A percentile compares a stretch with the other conserved stretches of the same genome.
phyloP scores from a whole-genome alignment of 148 eudicot genomes.

The Amaranthus hypochondriacus region DNA sequence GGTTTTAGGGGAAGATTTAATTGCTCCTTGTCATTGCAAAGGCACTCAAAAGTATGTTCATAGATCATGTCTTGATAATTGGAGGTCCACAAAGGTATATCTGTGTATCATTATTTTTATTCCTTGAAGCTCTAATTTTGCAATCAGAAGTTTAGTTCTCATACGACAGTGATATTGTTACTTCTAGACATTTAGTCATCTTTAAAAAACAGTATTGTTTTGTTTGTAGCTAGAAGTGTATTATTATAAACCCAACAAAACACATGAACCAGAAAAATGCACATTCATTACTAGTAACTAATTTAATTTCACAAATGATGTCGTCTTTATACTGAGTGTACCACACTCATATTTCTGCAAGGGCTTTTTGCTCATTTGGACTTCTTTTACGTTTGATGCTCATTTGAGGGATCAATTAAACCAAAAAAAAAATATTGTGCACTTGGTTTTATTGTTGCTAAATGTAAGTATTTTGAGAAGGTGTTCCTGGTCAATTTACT shows the following conservation, averaged over 20 bases:
- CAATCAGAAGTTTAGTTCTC: neutral
- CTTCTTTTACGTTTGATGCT: too few species aligned
- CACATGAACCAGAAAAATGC: neutral
- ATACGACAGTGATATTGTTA: neutral
- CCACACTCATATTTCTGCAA: too few species aligned
- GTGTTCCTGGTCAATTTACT: too few species aligned
- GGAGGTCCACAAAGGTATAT: slow-evolving; percentile 95
- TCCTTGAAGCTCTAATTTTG: neutral
- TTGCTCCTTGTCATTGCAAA: slow-evolving; percentile 95
- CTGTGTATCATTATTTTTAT: neutral
- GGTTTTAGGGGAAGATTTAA: slow-evolving; percentile 73
- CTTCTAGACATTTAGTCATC: too few species aligned
- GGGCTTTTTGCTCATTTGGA: too few species aligned
- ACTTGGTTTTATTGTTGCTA: too few species aligned
- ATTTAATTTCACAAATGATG: too few species aligned
- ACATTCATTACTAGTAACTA: neutral
- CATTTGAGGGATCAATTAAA: too few species aligned
- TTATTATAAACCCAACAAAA: neutral
- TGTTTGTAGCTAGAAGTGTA: neutral
- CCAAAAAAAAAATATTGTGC: too few species aligned
- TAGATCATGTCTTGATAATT: slow-evolving; percentile 94
- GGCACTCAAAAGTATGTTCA: slow-evolving; percentile 99
- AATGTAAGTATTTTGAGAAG: too few species aligned
- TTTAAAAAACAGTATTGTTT: neutral
- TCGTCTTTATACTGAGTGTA: too few species aligned